Percentiles rank a stretch among this genome's conserved stretches.
Evolutionary conservation across 2,329 filamentous ascomycete genomes (phyloP).

Genomic region (Paecilomyces formosus): DNA sequence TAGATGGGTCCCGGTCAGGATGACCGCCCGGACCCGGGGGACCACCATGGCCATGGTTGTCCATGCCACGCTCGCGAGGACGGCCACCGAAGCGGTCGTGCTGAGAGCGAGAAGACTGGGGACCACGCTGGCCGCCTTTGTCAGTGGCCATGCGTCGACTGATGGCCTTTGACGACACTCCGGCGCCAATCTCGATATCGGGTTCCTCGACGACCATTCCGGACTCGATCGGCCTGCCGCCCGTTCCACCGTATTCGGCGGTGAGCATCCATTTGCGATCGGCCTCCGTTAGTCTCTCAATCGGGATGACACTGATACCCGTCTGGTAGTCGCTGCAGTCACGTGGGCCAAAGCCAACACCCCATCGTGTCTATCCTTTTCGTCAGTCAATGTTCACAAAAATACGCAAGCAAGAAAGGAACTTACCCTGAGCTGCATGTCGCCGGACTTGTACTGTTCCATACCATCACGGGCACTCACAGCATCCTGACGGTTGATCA

Average conservation of each 20-base stretch:
- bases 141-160: constrained; percentile 46
- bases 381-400: constrained; percentile 16
- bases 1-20: constrained; percentile 28
- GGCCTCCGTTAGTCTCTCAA: constrained; percentile 85
- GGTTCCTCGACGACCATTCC: constrained; percentile 93
- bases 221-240: constrained; percentile 68
- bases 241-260: constrained; percentile 87
- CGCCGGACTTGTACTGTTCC: constrained; percentile 67
- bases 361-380: constrained; percentile 75
- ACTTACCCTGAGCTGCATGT: constrained; percentile 65
- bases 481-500: constrained; percentile 83
- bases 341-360: constrained; percentile 90
- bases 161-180: constrained; percentile 80
- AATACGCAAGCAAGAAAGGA: constrained; percentile 2
- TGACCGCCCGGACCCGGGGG: constrained; percentile 17
- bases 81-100: constrained; percentile 19
- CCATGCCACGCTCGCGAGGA: constrained; percentile 22
- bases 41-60: constrained; percentile 20
- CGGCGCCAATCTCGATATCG: constrained; percentile 96
- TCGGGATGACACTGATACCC: constrained; percentile 88
- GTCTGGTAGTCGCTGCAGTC: constrained; percentile 95
- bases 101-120: constrained; percentile 37
- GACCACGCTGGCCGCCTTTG: constrained; percentile 42
- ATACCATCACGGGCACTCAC: constrained; percentile 78
- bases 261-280: constrained; percentile 96